These are phyloP conservation scores for Populus hybrid DNA, from an alignment of 441 rosid species.

Conservation along the genomic window DNA sequence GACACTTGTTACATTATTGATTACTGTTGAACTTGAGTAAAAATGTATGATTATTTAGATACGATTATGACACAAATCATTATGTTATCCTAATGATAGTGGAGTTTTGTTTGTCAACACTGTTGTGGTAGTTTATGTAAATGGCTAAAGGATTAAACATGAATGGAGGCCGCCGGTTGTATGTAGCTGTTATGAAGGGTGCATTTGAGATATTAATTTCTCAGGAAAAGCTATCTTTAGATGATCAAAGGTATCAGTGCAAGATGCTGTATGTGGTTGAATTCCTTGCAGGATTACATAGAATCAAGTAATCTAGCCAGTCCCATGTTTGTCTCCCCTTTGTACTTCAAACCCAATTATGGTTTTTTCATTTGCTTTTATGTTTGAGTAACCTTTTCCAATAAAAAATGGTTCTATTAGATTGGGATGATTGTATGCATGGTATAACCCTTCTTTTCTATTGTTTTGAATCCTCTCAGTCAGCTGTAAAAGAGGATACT, in stretches of 20 bases:
- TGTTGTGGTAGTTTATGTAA: background rate
- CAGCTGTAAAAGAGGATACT: too few relatives aligned
- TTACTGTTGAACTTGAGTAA: background rate
- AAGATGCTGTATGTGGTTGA: background rate
- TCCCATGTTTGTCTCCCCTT: background rate
- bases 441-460: too few relatives aligned
- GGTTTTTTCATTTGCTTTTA: background rate
- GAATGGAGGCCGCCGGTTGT: background rate
- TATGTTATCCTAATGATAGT: background rate
- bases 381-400: background rate
- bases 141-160: background rate
- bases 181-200: background rate
- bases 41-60: background rate
- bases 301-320: background rate
- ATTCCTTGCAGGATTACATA: slow-evolving; percentile 1
- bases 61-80: background rate
- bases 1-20: slow-evolving; percentile 6
- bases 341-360: background rate
- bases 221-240: background rate
- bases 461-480: too few relatives aligned
- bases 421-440: too few relatives aligned
- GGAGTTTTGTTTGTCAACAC: background rate
- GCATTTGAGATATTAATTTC: background rate
- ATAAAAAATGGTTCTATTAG: too few relatives aligned
- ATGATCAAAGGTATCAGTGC: background rate